Evolutionary conservation across 106 monocot species (phyloP).

Genomic region (Acanthochlamys bracteata): DNA sequence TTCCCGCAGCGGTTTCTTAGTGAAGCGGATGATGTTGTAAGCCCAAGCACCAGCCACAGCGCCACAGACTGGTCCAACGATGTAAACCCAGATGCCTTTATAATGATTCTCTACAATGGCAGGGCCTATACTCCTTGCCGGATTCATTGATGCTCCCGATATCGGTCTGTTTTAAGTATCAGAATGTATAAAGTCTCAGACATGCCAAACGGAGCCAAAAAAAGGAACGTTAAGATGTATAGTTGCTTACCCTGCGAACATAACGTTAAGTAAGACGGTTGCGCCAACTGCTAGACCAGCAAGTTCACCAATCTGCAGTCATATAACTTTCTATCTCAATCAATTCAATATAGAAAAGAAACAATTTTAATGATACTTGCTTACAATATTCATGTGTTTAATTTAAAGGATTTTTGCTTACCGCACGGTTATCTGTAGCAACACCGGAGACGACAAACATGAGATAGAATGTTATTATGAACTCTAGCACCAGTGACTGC

Average conservation of each 20-base stretch:
- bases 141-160: constrained; percentile 88
- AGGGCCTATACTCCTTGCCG: constrained; percentile 61
- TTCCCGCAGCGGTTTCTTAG: constrained; percentile 59
- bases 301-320: constrained; percentile 62
- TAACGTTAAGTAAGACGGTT: constrained; percentile 55
- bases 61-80: constrained; percentile 35
- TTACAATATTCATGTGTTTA: neutral
- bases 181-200: neutral
- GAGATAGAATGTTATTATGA: constrained; percentile 85
- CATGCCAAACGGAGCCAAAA: neutral
- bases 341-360: no score
- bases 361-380: no score
- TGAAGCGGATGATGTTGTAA: constrained; percentile 67
- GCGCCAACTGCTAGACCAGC: constrained; percentile 74
- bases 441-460: constrained; percentile 95
- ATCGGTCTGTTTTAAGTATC: constrained; percentile 36
- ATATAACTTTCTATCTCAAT: neutral
- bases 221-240: neutral
- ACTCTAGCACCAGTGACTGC: constrained; percentile 63
- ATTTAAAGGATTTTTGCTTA: constrained; percentile 9
- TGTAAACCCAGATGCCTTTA: constrained; percentile 63
- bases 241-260: constrained; percentile 43
- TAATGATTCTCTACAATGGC: constrained; percentile 42
- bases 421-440: constrained; percentile 72
- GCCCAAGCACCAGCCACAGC: constrained; percentile 65